These are phyloP conservation scores for Aspergillus sparsus DNA, from an alignment of 495 filamentous ascomycete genomes.

Conservation along the genomic window DNA sequence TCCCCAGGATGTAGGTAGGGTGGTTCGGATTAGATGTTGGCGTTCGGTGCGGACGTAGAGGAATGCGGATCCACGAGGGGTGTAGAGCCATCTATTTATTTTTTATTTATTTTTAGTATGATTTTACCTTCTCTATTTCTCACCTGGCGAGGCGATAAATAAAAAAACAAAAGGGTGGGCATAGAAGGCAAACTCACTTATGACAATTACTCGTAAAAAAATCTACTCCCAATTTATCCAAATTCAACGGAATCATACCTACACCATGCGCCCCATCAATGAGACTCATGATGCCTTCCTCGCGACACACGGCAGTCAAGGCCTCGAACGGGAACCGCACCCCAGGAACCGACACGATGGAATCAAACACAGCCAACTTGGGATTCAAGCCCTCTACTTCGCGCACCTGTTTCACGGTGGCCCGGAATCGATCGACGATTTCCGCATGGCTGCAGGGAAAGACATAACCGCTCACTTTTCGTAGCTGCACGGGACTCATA, in stretches of 20 bases:
- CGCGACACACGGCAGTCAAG: conserved; percentile 61
- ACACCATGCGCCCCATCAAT: conserved; percentile 85
- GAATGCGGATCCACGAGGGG: conserved; percentile 76
- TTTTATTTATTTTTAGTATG: neutral
- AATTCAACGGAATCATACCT: conserved; percentile 71
- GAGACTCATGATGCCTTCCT: conserved; percentile 60
- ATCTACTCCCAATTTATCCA: conserved; percentile 66
- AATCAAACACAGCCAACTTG: conserved; percentile 74
- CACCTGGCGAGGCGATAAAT: neutral
- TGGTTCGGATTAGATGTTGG: conserved; percentile 71
- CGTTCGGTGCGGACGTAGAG: conserved; percentile 75
- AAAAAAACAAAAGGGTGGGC: neutral
- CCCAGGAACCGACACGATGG: conserved; percentile 72
- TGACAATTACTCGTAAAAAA: conserved; percentile 85
- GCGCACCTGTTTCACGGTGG: conserved; percentile 43
- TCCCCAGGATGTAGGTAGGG: conserved; percentile 69
- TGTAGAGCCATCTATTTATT: conserved; percentile 69
- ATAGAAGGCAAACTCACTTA: conserved; percentile 55
- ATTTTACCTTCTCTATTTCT: neutral
- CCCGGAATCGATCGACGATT: conserved; percentile 54
- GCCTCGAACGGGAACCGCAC: conserved; percentile 75
- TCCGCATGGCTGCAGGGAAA: conserved; percentile 64
- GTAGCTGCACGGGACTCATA: conserved; percentile 39
- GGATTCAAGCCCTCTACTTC: conserved; percentile 48
- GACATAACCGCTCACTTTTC: conserved; percentile 41